phyloP scores from a whole-genome alignment of 345 rosid species.

The Durio zibethinus region DNA sequence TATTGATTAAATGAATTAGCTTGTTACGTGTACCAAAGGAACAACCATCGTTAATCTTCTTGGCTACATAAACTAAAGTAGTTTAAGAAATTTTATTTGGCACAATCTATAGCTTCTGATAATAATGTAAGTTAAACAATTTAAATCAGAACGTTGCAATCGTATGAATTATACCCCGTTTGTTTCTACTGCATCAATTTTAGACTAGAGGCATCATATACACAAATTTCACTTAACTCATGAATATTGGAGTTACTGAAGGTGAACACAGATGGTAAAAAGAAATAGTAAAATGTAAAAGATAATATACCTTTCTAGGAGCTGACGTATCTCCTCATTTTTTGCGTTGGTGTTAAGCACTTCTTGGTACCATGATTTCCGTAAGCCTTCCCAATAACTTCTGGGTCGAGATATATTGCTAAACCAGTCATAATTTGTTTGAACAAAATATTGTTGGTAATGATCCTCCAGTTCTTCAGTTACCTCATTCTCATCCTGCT shows the following conservation, averaged over 20 bases:
- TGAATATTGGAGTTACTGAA: neutral
- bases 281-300: neutral
- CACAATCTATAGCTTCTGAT: neutral
- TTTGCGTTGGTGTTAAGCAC: constrained; percentile 48
- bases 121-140: neutral
- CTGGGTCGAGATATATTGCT: constrained; percentile 74
- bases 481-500: constrained; percentile 42
- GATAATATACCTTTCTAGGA: constrained; percentile 58
- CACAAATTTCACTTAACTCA: neutral
- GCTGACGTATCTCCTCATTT: constrained; percentile 60
- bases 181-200: neutral
- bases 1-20: too few relatives aligned
- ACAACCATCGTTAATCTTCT: too few relatives aligned
- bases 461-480: constrained; percentile 33
- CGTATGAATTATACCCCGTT: neutral
- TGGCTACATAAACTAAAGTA: neutral
- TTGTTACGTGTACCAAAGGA: too few relatives aligned
- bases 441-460: constrained; percentile 22
- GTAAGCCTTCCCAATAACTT: constrained; percentile 80
- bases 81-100: too few relatives aligned
- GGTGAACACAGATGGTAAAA: neutral
- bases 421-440: constrained; percentile 53
- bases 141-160: neutral
- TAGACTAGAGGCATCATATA: neutral
- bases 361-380: constrained; percentile 71